Conservation (phyloP, 345 rosid genomes). For the Salix purpurea region DNA sequence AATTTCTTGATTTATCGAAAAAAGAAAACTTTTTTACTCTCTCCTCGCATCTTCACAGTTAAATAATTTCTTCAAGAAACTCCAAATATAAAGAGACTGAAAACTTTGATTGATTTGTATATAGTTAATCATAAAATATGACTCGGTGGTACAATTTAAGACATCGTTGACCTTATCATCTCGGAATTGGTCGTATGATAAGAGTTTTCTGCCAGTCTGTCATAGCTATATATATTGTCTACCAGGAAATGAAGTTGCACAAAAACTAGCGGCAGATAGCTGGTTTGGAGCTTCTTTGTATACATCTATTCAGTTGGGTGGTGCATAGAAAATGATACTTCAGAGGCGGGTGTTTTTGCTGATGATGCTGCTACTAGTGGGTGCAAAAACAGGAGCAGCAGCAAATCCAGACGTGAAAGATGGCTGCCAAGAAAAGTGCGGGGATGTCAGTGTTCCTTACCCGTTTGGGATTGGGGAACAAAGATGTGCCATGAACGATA, state of each 20-base stretch:
- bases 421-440: conserved; percentile 18
- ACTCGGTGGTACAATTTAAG: too few relatives aligned
- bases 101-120: too few relatives aligned
- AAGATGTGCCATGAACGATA: neutral
- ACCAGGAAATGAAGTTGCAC: neutral
- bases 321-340: neutral
- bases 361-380: neutral
- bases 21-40: too few relatives aligned
- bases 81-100: too few relatives aligned
- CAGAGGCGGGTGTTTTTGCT: neutral
- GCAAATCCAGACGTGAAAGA: neutral
- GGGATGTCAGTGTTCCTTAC: conserved; percentile 25
- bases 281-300: neutral
- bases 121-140: too few relatives aligned
- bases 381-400: neutral
- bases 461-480: conserved; percentile 21
- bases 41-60: too few relatives aligned
- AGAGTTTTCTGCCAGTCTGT: too few relatives aligned
- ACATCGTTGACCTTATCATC: too few relatives aligned
- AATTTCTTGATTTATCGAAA: too few relatives aligned
- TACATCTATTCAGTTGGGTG: neutral
- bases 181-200: too few relatives aligned
- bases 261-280: neutral
- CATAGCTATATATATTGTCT: too few relatives aligned
- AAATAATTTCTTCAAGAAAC: too few relatives aligned